These are phyloP conservation scores for Raphanus hybrid DNA, from an alignment of 441 rosid species.

Conservation along the genomic window DNA sequence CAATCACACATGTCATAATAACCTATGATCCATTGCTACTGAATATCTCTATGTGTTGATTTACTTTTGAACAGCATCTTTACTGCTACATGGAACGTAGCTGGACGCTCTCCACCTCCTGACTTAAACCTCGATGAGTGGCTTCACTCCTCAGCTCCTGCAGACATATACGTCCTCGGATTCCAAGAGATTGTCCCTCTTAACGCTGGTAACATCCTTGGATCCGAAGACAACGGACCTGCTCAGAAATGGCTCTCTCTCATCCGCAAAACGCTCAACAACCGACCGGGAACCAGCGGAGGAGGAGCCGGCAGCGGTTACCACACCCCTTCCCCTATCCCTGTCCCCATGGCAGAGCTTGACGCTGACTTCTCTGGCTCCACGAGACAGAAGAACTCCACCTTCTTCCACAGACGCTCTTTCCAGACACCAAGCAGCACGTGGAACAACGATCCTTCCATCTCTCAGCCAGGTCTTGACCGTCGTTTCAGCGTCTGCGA, in stretches of 20 bases:
- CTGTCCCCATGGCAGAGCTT: conserved; percentile 90
- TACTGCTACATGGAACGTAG: no score
- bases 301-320: conserved; percentile 58
- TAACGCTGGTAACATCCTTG: no score
- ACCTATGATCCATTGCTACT: background rate
- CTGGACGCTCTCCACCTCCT: conserved; percentile 79
- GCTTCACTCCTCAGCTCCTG: no score
- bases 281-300: conserved; percentile 86
- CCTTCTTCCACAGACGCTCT: conserved; percentile 90
- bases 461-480: conserved; percentile 78
- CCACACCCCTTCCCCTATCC: conserved; percentile 89
- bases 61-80: background rate
- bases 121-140: no score
- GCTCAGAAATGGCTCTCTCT: conserved; percentile 95
- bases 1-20: no score
- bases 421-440: conserved; percentile 83
- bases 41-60: conserved; percentile 29
- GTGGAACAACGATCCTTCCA: conserved; percentile 75
- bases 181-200: no score
- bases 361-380: conserved; percentile 97
- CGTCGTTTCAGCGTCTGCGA: conserved; percentile 94
- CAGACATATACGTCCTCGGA: no score
- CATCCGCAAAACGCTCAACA: conserved; percentile 80
- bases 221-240: conserved; percentile 64
- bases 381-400: conserved; percentile 77